Evolutionary conservation across 768 basidiomycete genomes (phyloP).

Genomic region (Butyriboletus loyo): DNA sequence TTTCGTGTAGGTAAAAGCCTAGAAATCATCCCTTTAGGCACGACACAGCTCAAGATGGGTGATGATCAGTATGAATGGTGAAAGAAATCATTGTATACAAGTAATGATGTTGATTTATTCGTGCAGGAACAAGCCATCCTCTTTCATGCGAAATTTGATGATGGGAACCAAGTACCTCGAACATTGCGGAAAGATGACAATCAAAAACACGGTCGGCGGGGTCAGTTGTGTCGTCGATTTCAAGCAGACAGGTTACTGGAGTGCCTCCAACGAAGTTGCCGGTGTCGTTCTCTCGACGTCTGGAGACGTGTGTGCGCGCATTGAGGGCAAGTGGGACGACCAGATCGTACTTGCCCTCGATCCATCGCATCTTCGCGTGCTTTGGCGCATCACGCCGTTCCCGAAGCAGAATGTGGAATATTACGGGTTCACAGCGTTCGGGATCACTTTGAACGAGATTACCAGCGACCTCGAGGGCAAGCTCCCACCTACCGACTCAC

Average conservation of each 20-base stretch:
- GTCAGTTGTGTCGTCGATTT: slow-evolving; percentile 74
- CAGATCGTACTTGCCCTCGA: slow-evolving; percentile 68
- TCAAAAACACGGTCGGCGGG: slow-evolving; percentile 58
- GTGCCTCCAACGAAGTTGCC: slow-evolving; percentile 66
- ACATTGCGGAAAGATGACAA: slow-evolving; percentile 75
- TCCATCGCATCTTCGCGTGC: slow-evolving; percentile 62
- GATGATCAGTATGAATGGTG: slow-evolving; percentile 72
- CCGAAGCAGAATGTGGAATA: slow-evolving; percentile 66
- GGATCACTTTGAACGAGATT: slow-evolving; percentile 79
- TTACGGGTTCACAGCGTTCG: slow-evolving; percentile 82
- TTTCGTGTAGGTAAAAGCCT: slow-evolving; percentile 70
- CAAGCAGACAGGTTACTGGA: slow-evolving; percentile 84
- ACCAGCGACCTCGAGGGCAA: slow-evolving; percentile 59
- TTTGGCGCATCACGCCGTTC: slow-evolving; percentile 77
- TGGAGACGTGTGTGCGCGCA: slow-evolving; percentile 52
- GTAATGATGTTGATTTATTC: not conserved
- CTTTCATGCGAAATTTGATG: slow-evolving; percentile 86
- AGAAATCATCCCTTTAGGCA: slow-evolving; percentile 81
- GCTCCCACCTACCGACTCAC: slow-evolving; percentile 79
- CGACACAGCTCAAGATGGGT: slow-evolving; percentile 62
- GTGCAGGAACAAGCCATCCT: slow-evolving; percentile 78
- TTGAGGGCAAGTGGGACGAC: slow-evolving; percentile 94
- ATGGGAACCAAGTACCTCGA: slow-evolving; percentile 90
- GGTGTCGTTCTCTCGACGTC: slow-evolving; percentile 54
- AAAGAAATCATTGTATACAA: slow-evolving; percentile 12